Evolutionary conservation across 2,329 filamentous ascomycete species (phyloP), one percentile per base, ranked within the genome.

Genomic region (Alternaria brassicae): DNA sequence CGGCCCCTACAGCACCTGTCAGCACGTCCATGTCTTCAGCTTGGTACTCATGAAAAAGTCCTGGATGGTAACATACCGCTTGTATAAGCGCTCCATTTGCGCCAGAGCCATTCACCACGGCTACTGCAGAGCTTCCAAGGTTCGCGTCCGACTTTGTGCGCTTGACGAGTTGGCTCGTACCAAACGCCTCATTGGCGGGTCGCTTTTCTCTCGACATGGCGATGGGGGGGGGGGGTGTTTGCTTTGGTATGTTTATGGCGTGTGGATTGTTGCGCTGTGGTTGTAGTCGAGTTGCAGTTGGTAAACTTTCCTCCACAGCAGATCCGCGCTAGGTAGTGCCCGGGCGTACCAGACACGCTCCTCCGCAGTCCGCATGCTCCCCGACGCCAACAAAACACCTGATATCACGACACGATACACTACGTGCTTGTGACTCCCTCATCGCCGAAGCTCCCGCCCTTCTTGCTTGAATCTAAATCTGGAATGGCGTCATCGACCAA

Each of bases 141-240:
- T 86, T 83, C 63, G 81, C 82, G 67, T 88, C 86, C 57, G 87
- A 86, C 77, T 95, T 96, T 77, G 94, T 93, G 76, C 94, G 86
- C 83, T 98, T 99, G 62, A 98, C 87, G 69, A 94, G 85, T 79
- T 96, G 91, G 48, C 89, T 88, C 23, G 88, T 88, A 71, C 89
- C 87, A 68, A 94, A 94, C 61, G 91, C 90, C 69, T 91, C 90
- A 62, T 91, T 89, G n/a, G 93, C 93, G 60, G 93, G 91, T 75
- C 95, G 88, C 82, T 99, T 98, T 80, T 96, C 93, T 63, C 91
- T 86, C 32, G 93, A 92, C 93, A 97, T 97, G 60, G 65, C 80
- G 62, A 44, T 51, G 49, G 37, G 15, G 53, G 34, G 49, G 37
- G 15, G 53, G 34, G 4, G 54, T 47, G 54, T 13, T 50, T 40